Percentiles rank a stretch among this genome's conserved stretches.
These are phyloP conservation scores for Yamadazyma trypodendri DNA, from an alignment of 1,139 yeast species.

Conservation along the genomic window DNA sequence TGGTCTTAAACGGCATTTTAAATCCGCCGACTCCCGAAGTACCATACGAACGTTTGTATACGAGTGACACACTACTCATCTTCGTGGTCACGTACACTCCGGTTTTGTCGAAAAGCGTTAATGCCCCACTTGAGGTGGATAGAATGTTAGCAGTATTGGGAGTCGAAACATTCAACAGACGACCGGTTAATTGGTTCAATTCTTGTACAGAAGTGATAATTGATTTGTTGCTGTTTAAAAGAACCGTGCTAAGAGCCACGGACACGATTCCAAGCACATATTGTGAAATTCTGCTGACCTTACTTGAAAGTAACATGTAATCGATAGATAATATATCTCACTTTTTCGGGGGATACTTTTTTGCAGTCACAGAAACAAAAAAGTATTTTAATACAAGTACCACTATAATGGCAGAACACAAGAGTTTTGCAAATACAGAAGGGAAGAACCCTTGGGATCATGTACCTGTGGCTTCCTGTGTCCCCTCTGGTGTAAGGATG, in stretches of 20 bases:
- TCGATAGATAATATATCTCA: not conserved
- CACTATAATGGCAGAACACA: not conserved
- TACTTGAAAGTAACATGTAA: conserved; percentile 6
- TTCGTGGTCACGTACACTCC: not conserved
- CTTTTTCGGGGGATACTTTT: not conserved
- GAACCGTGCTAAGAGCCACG: conserved; percentile 5
- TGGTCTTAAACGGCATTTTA: conserved; percentile 1
- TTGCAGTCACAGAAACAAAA: conserved; percentile 3
- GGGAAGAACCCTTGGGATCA: not conserved
- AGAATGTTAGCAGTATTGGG: conserved; percentile 5
- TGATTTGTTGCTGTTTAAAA: conserved; percentile 6
- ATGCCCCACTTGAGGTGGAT: conserved; percentile 5
- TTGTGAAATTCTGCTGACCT: conserved; percentile 7
- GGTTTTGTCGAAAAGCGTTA: conserved; percentile 8
- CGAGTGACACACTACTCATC: not conserved
- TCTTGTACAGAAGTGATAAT: conserved; percentile 2
- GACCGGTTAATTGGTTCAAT: conserved; percentile 7
- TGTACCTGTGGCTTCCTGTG: not conserved
- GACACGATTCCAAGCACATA: conserved; percentile 4
- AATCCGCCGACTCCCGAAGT: not conserved
- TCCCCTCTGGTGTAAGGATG: no score
- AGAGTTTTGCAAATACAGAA: not conserved
- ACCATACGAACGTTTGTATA: conserved; percentile 3
- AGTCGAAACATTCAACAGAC: conserved; percentile 5
- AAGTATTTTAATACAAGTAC: not conserved